These are phyloP conservation scores for Plasmodium vivax DNA, from an alignment of 169 alveolate species.

Conservation along the genomic window DNA sequence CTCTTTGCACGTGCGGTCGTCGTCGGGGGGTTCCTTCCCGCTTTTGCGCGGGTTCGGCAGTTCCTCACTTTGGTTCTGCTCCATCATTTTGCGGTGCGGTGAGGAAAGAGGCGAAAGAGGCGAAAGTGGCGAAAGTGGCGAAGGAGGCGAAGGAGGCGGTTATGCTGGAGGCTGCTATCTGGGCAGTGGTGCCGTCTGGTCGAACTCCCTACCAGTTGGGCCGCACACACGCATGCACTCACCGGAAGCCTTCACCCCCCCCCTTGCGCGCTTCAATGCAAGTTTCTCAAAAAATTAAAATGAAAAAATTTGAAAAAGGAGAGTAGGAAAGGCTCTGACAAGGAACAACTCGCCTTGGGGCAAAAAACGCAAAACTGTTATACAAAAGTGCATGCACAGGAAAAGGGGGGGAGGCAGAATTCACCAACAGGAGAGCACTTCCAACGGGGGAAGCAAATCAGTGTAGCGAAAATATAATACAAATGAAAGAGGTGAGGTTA, in stretches of 20 bases:
- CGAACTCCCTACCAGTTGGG: neutral
- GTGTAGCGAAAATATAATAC: no score
- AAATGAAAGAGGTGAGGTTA: neutral
- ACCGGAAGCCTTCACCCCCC: neutral
- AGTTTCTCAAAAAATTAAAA: neutral
- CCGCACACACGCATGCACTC: neutral
- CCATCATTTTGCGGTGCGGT: neutral
- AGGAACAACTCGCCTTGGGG: neutral
- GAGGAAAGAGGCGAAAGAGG: no score
- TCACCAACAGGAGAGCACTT: neutral
- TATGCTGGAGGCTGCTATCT: no score
- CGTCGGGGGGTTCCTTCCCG: neutral
- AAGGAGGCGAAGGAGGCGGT: no score
- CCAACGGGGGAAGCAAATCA: no score
- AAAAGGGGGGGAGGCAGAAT: neutral
- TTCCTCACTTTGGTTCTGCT: neutral
- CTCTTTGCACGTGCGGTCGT: neutral
- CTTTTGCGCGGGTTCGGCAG: neutral
- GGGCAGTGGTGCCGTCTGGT: no score
- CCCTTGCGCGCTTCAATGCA: neutral
- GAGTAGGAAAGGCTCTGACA: neutral
- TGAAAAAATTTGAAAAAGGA: neutral
- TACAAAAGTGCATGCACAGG: neutral
- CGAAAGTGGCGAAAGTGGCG: no score
- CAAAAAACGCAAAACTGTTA: neutral